Evolutionary conservation across 768 basidiomycete species (phyloP).

Genomic region (Russula brevipes): DNA sequence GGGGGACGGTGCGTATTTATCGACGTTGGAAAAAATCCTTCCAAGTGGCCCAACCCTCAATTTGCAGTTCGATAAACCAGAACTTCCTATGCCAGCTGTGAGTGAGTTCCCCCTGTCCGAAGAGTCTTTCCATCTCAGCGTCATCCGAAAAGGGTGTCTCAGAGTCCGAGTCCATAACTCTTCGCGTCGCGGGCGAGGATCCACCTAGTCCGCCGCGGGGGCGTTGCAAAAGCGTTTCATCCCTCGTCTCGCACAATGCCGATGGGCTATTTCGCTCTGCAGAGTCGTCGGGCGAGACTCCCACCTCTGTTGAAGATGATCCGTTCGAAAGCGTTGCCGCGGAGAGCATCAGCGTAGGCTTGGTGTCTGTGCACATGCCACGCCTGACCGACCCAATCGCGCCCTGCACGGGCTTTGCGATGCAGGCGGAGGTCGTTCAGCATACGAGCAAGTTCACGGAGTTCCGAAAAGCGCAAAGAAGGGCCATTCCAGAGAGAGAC

Average conservation of each 20-base stretch:
- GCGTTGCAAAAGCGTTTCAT: not conserved
- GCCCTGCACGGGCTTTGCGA: conserved; percentile 21
- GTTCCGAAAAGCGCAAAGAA: conserved; percentile 12
- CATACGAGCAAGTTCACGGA: conserved; percentile 5
- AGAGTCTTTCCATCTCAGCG: not conserved
- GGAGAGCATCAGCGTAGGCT: conserved; percentile 18
- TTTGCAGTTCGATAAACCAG: not conserved
- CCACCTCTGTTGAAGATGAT: conserved; percentile 4
- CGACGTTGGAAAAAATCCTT: not conserved
- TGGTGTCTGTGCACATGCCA: conserved; percentile 13
- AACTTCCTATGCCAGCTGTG: not conserved
- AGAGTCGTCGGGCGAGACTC: conserved; percentile 13
- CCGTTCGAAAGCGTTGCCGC: conserved; percentile 10
- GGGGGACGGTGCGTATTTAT: not conserved
- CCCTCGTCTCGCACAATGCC: not conserved
- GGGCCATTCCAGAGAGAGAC: not conserved
- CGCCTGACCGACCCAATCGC: conserved; percentile 23
- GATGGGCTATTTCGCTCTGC: conserved; percentile 12
- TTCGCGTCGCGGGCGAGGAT: not conserved
- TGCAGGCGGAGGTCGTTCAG: conserved; percentile 23
- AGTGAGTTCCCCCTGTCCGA: not conserved
- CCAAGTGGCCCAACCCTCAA: not conserved
- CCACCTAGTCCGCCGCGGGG: not conserved
- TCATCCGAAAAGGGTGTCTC: not conserved
- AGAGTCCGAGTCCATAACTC: not conserved